Evolutionary conservation across 371 early-diverging fungal genomes (phyloP).

Genomic region (Mucor mucedo): DNA sequence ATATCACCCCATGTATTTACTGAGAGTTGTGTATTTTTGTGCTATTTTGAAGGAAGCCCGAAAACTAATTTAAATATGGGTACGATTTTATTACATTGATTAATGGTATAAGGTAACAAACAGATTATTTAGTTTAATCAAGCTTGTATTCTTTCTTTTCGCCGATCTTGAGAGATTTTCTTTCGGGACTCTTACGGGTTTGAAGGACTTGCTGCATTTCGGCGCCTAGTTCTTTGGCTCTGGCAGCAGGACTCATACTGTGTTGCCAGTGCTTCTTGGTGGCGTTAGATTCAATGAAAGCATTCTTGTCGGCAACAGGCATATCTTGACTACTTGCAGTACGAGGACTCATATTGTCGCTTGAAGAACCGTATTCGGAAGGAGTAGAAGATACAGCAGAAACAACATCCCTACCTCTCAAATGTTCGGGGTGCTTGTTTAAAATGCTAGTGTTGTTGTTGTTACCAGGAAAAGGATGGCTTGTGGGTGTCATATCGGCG

Average conservation of each 20-base stretch:
- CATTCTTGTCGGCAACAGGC: constrained; percentile 33
- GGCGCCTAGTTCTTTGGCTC: constrained; percentile 33
- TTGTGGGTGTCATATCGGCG: not conserved
- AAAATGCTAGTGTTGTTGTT: not conserved
- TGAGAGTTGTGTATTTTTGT: too few relatives aligned
- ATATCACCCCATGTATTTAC: too few relatives aligned
- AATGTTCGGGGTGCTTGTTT: constrained; percentile 1
- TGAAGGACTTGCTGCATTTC: constrained; percentile 27
- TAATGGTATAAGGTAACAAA: not conserved
- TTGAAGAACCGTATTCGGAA: constrained; percentile 21
- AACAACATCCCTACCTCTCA: not conserved
- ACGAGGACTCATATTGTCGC: constrained; percentile 5
- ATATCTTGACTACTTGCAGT: constrained; percentile 1
- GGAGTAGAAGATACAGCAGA: constrained; percentile 17
- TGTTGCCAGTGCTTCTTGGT: constrained; percentile 26
- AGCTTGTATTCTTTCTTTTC: constrained; percentile 26
- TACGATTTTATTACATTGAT: not conserved
- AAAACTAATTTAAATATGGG: too few relatives aligned
- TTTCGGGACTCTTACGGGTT: constrained; percentile 10
- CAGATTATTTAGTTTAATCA: not conserved
- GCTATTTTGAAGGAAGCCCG: too few relatives aligned
- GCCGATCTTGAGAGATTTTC: constrained; percentile 30
- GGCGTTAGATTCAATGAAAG: constrained; percentile 26
- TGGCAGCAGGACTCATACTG: constrained; percentile 33
- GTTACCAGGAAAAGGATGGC: not conserved